Conservation (phyloP, 1,284 basidiomycete genomes). For the Ceratobasidium sp. region DNA sequence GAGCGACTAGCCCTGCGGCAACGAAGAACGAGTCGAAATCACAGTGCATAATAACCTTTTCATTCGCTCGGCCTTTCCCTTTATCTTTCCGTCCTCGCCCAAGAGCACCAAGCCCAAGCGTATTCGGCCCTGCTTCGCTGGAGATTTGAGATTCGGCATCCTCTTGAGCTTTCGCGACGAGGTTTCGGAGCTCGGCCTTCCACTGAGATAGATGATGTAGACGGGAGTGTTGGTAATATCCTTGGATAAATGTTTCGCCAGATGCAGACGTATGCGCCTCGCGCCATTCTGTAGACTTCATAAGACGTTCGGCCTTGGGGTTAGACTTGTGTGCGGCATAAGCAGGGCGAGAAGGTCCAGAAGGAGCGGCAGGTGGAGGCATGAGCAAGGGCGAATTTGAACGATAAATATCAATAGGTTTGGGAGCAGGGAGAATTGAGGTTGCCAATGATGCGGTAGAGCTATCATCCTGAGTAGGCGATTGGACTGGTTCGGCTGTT, state of each 20-base stretch:
- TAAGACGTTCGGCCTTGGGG: conserved; percentile 73
- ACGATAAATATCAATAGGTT: neutral
- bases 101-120: conserved; percentile 65
- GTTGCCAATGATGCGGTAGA: neutral
- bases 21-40: conserved; percentile 99
- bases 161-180: conserved; percentile 83
- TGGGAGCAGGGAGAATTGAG: neutral
- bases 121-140: conserved; percentile 59
- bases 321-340: conserved; percentile 77
- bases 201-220: conserved; percentile 92
- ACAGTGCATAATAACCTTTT: conserved; percentile 88
- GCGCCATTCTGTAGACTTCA: conserved; percentile 86
- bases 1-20: conserved; percentile 80
- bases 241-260: conserved; percentile 83
- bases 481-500: neutral
- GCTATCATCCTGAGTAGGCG: neutral
- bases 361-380: conserved; percentile 7
- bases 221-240: conserved; percentile 91
- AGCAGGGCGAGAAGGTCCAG: conserved; percentile 41
- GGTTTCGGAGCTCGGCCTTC: conserved; percentile 87
- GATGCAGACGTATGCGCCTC: conserved; percentile 86
- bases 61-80: conserved; percentile 65
- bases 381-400: conserved; percentile 47
- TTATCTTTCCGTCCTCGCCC: conserved; percentile 58
- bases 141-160: conserved; percentile 62